A percentile compares a stretch with the other conserved stretches of the same genome.
phyloP scores from a whole-genome alignment of 163 green algal genomes.

The Prototheca cutis region DNA sequence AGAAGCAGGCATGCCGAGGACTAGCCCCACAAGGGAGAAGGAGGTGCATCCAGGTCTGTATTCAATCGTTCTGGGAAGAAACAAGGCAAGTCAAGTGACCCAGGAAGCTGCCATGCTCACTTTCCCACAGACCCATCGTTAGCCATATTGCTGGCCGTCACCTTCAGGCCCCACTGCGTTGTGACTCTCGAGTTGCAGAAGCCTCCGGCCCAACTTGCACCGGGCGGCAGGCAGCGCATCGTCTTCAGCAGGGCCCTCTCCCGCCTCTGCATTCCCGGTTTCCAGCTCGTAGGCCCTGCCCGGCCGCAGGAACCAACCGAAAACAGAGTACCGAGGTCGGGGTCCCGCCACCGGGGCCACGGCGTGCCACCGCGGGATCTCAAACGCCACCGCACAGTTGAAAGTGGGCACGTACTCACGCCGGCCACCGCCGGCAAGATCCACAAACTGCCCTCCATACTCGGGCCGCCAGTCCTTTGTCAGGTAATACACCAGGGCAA shows the following conservation, averaged over 20 bases:
- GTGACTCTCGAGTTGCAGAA: neutral
- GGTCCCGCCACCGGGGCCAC: conserved; percentile 33
- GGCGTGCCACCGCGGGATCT: conserved; percentile 41
- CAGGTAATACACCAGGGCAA: conserved; percentile 48
- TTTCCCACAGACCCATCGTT: too few relatives aligned
- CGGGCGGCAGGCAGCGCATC: neutral
- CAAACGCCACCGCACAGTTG: conserved; percentile 35
- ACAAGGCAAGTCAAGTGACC: too few relatives aligned
- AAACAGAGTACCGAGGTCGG: conserved; percentile 31
- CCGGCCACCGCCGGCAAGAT: conserved; percentile 28
- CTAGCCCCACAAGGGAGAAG: too few relatives aligned
- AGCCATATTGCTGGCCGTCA: too few relatives aligned
- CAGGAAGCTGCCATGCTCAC: too few relatives aligned
- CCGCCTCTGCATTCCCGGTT: neutral
- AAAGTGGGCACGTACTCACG: conserved; percentile 20
- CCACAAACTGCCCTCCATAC: conserved; percentile 37
- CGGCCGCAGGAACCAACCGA: conserved; percentile 48
- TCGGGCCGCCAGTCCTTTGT: conserved; percentile 36
- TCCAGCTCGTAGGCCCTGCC: conserved; percentile 37
- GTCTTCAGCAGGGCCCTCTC: neutral
- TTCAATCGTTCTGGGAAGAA: too few relatives aligned
- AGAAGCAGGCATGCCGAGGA: too few relatives aligned
- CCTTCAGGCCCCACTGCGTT: too few relatives aligned
- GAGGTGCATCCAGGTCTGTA: too few relatives aligned
- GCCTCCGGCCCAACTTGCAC: conserved; percentile 13